Evolutionary conservation across 805 yeast genomes (phyloP), one percentile per base, ranked within the genome.

Genomic region (Saturnispora galanensis): DNA sequence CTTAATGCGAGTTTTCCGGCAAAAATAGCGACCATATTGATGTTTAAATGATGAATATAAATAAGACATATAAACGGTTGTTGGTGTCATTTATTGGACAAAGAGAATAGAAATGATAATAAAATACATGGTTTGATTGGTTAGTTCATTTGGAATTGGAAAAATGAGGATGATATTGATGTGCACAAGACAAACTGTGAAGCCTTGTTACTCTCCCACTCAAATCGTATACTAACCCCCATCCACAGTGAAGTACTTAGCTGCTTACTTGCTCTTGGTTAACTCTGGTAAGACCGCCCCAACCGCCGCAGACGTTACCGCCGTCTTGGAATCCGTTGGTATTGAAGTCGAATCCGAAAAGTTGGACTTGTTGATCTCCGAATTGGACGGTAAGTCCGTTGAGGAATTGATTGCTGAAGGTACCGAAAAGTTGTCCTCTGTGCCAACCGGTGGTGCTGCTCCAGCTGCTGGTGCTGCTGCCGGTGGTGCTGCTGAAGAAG

Each of bases 221-320:
- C 26, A 21, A 21, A 21, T 21, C 6, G 13, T 15, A n/a, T 41
- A 41, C 34, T 34, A 41, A 21, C 39, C 30, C 34, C 34, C 21
- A 11, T 13, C 21, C 42, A 42, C 50, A 73, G 77, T 84, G 93
- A 84, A 83, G 75, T 84, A 84, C 81, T 76, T 84, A 75, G 94
- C 94, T 74, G 90, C 94, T 74, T 84, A 84, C 77, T 81, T 84
- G 72, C 79, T 84, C 73, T 81, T 84, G 69, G 82, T 73, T 65
- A 84, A 84, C 73, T 87, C 89, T 71, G 93, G 90, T 73, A 82
- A 80, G 75, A 69, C 84, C 64, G 55, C 84, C 60, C 93, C 94
- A 70, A 70, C 89, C 54, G 84, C 84, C 59, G 73, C 81, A 56
- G 87, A 82, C 71, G 74, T 84, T 71, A 69, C 82, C 67, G 54